Percentiles rank a stretch among this genome's conserved stretches.
Conservation (phyloP, 352 stramenopile genomes). For the Globisporangium nodosum region DNA sequence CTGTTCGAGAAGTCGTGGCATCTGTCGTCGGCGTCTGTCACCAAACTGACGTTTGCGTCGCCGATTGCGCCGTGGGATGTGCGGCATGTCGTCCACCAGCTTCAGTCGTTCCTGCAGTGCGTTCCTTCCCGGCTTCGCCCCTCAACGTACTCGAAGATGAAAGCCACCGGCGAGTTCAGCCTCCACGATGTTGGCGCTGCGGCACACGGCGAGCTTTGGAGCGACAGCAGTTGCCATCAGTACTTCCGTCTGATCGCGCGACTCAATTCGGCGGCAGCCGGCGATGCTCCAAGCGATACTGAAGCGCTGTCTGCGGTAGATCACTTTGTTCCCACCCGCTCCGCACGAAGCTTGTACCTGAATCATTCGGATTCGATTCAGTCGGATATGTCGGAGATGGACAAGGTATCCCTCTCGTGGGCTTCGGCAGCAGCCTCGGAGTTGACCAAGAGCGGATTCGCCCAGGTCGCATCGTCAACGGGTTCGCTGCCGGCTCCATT, state of each 20-base stretch:
- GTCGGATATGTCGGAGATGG: slow-evolving; percentile 65
- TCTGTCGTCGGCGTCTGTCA: slow-evolving; percentile 54
- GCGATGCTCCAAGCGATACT: neutral
- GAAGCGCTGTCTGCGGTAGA: neutral
- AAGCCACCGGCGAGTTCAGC: slow-evolving; percentile 20
- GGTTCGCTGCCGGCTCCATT: neutral
- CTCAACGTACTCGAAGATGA: slow-evolving; percentile 34
- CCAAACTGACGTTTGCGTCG: slow-evolving; percentile 31
- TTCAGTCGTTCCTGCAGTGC: slow-evolving; percentile 44
- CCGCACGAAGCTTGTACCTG: slow-evolving; percentile 6
- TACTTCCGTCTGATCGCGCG: slow-evolving; percentile 15
- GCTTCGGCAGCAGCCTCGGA: slow-evolving; percentile 34
- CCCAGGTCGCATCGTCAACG: slow-evolving; percentile 3
- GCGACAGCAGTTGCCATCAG: slow-evolving; percentile 2
- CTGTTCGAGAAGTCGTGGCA: slow-evolving; percentile 44
- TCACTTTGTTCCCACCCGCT: neutral
- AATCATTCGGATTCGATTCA: slow-evolving; percentile 59
- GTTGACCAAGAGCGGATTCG: slow-evolving; percentile 15
- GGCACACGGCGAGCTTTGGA: neutral
- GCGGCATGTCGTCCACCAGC: slow-evolving; percentile 41
- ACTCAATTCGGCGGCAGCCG: neutral
- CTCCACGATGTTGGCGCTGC: neutral
- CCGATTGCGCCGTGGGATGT: slow-evolving; percentile 63
- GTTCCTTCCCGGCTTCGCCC: slow-evolving; percentile 54
- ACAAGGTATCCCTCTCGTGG: slow-evolving; percentile 34